phyloP scores from a whole-genome alignment of 441 rosid genomes.

The Populus hybrid region DNA sequence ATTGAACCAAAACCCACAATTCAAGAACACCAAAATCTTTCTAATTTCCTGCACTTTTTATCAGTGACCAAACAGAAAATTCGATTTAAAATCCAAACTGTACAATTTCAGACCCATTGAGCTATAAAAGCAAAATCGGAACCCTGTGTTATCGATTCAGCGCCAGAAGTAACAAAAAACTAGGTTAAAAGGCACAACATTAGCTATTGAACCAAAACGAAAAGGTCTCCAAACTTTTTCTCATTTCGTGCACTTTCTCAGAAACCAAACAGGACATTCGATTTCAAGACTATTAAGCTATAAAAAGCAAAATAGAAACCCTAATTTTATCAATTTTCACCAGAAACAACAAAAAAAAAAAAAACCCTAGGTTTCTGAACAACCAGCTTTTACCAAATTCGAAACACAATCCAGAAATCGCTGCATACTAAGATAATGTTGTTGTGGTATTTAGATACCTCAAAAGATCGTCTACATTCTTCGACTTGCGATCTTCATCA shows the following conservation, averaged over 20 bases:
- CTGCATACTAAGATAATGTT: not conserved
- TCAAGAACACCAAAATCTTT: not conserved
- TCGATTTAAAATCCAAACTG: not conserved
- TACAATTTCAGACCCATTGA: not conserved
- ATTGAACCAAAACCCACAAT: not conserved
- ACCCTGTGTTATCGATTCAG: not conserved
- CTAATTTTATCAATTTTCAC: not conserved
- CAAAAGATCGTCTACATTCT: constrained; percentile 82
- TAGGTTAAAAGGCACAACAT: not conserved
- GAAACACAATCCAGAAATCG: not conserved
- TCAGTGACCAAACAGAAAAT: not conserved
- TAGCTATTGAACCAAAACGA: not conserved
- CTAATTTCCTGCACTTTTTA: not conserved
- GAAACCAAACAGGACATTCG: not conserved
- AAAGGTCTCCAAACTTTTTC: not conserved
- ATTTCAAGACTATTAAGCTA: not conserved
- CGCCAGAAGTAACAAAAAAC: not conserved
- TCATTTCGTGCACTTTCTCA: not conserved
- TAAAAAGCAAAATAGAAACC: not conserved
- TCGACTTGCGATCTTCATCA: constrained; percentile 64
- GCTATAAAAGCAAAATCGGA: not conserved
- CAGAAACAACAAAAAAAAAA: not conserved
- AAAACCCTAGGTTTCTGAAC: not conserved
- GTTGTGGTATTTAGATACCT: constrained; percentile 39
- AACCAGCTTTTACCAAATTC: not conserved